Evolutionary conservation across 345 rosid species (phyloP).

Genomic region (Nasturtium officinale): DNA sequence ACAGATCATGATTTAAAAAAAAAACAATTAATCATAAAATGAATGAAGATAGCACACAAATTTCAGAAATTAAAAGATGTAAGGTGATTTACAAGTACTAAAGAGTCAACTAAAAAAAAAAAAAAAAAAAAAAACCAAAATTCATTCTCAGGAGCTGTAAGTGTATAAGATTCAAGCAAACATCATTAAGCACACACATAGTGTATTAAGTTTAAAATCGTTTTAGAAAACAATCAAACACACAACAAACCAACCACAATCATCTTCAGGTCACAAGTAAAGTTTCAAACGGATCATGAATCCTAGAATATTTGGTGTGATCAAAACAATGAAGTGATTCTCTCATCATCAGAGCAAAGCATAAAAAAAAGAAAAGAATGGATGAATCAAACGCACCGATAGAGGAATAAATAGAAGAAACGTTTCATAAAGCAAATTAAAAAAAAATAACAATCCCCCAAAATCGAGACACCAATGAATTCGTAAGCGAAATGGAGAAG

Average conservation of each 20-base stretch:
- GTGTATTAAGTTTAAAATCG: neutral
- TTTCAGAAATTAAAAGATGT: no score
- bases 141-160: neutral
- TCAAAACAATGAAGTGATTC: conserved; percentile 5
- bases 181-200: neutral
- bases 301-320: neutral
- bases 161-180: neutral
- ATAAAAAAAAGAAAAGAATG: neutral
- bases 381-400: conserved; percentile 22
- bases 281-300: neutral
- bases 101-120: no score
- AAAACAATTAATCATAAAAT: no score
- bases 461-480: neutral
- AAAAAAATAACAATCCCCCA: neutral
- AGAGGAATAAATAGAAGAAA: conserved; percentile 2
- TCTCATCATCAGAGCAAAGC: neutral
- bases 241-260: neutral
- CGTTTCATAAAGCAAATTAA: conserved; percentile 9
- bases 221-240: neutral
- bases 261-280: neutral
- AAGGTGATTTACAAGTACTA: no score
- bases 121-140: no score
- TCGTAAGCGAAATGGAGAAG: conserved; percentile 1
- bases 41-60: no score
- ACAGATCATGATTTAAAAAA: conserved; percentile 9